Base-by-base conservation (phyloP, 805 yeast species). In the Metschnikowia reukaufii region DNA sequence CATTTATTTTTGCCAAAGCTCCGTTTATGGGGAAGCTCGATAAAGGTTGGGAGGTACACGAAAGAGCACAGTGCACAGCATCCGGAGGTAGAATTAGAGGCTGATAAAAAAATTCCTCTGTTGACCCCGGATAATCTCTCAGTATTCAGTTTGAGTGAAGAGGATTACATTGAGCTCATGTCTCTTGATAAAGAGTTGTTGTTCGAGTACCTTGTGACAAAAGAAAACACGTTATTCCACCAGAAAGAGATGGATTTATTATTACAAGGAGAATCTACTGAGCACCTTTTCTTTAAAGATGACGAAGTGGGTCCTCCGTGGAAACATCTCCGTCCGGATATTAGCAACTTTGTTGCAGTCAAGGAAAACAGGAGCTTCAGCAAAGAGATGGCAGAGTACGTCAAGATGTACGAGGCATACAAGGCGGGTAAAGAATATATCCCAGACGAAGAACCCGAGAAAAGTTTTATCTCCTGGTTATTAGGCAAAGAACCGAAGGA, bases 81-180 rank as follows among this genome's bases (percentile, higher is more conserved):
- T 39, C 47, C 12, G 42, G 20, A 37, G 62, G 68, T 68, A 48
- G 47, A 16, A 44, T 51, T 19, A 25, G 47, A 39, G 20, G 50
- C 27, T 33, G 51, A 39, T 13, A 34, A 7, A 9, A 5, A 30
- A 15, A 34, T 23, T 8, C 47, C 40, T 12, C 38, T 39, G 35
- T 19, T 25, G n/a, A 31, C 21, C 2, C 45, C 43, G 6, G 48
- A 45, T 18, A 37, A 9, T 27, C 21, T 41, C 6, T n/a, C 31
- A 39, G 49, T 67, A 7, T 59, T 52, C 27, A 43, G 55, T 13
- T 44, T 67, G 9, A 42, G 57, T 3, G 47, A 52, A 23, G 51
- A 60, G 9, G 71, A 68, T 46, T 60, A 66, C 48, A 36, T 59
- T 12, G 62, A 60, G 25, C 50, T 70, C 18, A 44, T 70, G 37